These are phyloP conservation scores for Acacia pycnantha DNA, from an alignment of 331 rosid species.

Conservation along the genomic window DNA sequence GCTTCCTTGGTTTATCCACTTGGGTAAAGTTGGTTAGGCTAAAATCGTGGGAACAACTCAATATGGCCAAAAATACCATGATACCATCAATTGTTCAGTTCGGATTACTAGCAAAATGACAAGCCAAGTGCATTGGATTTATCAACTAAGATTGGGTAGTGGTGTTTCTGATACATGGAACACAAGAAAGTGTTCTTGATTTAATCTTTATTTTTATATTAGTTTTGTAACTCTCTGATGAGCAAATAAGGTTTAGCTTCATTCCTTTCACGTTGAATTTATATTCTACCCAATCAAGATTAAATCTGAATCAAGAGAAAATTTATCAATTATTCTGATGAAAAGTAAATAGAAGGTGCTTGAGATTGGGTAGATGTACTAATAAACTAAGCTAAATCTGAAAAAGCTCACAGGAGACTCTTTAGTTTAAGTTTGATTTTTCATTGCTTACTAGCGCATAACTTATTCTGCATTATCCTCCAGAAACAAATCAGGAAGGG, in stretches of 20 bases:
- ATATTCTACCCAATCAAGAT: background rate
- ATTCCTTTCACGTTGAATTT: background rate
- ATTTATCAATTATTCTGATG: background rate
- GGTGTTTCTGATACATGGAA: background rate
- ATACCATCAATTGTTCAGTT: background rate
- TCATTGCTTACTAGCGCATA: background rate
- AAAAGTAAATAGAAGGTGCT: background rate
- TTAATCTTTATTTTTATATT: background rate
- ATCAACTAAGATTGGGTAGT: background rate
- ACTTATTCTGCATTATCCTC: background rate
- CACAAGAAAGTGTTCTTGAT: background rate
- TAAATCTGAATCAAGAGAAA: background rate
- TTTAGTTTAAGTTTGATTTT: background rate
- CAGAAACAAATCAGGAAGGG: background rate
- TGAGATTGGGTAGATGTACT: background rate
- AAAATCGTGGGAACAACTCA: background rate
- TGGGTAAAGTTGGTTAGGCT: background rate
- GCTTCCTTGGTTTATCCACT: background rate
- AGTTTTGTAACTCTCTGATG: background rate
- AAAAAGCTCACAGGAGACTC: background rate
- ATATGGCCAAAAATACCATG: background rate
- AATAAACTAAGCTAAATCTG: background rate
- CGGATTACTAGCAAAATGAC: background rate
- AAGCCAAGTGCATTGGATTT: background rate
- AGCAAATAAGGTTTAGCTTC: background rate